Evolutionary conservation across 495 filamentous ascomycete genomes (phyloP), one percentile per base, ranked within the genome.

Genomic region (Hyaloscypha variabilis): DNA sequence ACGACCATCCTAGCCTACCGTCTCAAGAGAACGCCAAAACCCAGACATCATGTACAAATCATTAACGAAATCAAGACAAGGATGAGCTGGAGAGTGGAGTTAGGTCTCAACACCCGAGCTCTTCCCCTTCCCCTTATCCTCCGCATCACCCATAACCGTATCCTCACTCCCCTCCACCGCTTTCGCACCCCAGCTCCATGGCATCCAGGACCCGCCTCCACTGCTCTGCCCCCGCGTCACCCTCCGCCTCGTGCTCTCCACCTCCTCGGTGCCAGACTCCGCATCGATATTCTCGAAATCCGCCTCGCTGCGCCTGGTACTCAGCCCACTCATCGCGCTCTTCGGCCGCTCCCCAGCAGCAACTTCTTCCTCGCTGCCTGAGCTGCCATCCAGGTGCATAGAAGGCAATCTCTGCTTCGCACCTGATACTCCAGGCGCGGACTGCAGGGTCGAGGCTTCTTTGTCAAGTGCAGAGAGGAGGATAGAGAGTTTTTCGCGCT

Each of bases 201-300:
- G 81, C 76, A 88, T 80, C 88, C 87, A 89, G 2, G 80, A 75
- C 3, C 82, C 81, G 24, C 75, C 80, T n/a, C 75, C 71, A 30
- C 58, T 66, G 57, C 62, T 58, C 51, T 56, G 31, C 17, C n/a
- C 54, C 50, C 56, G 51, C 50, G 57, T 60, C 30, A 53, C 63
- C 57, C 74, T 66, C 52, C 71, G 73, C 62, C 73, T 71, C 52
- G 65, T 62, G 19, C 75, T 74, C 17, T 80, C 73, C 52, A 79
- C 82, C 49, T 83, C 83, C 36, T 75, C 80, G 6, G 64, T 58
- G 1, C 82, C 81, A 68, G 89, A 90, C 62, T 90, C 89, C n/a
- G 82, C 81, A 42, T 92, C 88, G 66, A 97, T 88, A 71, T 90
- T 88, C 71, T 94, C 90, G 73, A 97, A 97, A 65, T 93, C 92